Evolutionary conservation across 164 flowering plant genomes (phyloP), one percentile per base, ranked within the genome.

Genomic region (Malania oleifera): DNA sequence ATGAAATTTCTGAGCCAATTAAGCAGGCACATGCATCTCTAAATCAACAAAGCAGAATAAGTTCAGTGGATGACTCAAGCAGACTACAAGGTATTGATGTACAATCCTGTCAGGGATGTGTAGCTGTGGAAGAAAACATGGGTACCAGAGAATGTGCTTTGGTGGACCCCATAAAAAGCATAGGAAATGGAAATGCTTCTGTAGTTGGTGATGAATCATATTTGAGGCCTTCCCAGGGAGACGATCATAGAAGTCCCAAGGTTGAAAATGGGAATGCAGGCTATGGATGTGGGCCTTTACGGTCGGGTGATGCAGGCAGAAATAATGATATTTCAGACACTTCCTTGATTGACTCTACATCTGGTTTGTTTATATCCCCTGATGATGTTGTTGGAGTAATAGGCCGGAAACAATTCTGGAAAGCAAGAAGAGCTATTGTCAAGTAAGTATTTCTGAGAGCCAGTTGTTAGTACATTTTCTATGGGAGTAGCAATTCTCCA

Each of bases 401-500:
- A 18, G 93, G 96, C 26, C 83, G 76, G 67, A 84, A 87, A 43
- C 82, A 77, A 22, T 87, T 89, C 69, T 86, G 87, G 91, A 82
- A 82, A 72, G 81, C 87, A 26, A 75, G 98, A 68, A 78, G 62
- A 65, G 87, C 77, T 24, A 85, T 92, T 70, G 69, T 71, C 77
- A 77, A 77, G 98, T 92, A 77, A 83, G 95, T 83, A 25, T 54
- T 27, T 62, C 43, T 41, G 11, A 29, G 11, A 29, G 55, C n/a
- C 15, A 31, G 6, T 52, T 20, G 25, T 29, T 56, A 14, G 24
- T 54, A 7, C 41, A n/a, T 40, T 28, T 4, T 53, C n/a, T n/a
- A n/a, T n/a, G n/a, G n/a, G n/a, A n/a, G n/a, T n/a, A n/a, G n/a
- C n/a, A n/a, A n/a, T n/a, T n/a, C n/a, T n/a, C n/a, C n/a, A n/a